Base-by-base conservation (phyloP, 2,329 filamentous ascomycete genomes). In the Paraphoma sp. region DNA sequence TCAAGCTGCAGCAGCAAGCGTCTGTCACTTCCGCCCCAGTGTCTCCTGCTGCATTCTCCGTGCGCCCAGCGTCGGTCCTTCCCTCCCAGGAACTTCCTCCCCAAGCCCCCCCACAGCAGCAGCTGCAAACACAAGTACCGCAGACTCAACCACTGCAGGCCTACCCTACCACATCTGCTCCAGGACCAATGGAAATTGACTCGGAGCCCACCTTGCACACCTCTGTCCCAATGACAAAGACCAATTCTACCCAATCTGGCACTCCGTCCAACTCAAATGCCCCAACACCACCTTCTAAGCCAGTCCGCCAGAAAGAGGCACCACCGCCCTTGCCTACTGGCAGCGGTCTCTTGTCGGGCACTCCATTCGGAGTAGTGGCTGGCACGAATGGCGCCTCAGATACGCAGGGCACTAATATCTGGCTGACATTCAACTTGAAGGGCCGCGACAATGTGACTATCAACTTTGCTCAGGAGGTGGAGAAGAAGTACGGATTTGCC, bases 401-500 rank as follows among this genome's bases (percentile, higher is more conserved):
- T 81, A 60, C 68, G 8, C 60, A 67, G 43, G 74, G 71, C 43
- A 69, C 93, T 88, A 41, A 96, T 87, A 97, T 99, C 60, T 86
- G 96, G 51, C 84, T 99, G 16, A 88, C 90, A 53, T 89, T 99
- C 54, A 87, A 91, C 0, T 84, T 99, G 40, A 86, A 89, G 55
- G 91, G 92, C 41, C 88, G 91, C 67, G 89, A 87, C 36, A 97
- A 97, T 75, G 92, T 94, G 64, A 94, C 96, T 59, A 87, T 99
- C 78, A 98, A 98, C 76, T 97, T 98, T 64, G 93, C 94, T 70
- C 91, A 92, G 44, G 84, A 98, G 77, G 95, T 96, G 10, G 92
- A 97, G 77, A 93, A 96, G 62, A 90, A 89, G 60, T 98, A 97
- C 74, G 95, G 95, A 23, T 97, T 94, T 83, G 93, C 96, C 59